These are phyloP conservation scores for Fusarium sacchari DNA, from an alignment of 2,329 filamentous ascomycete species.

Conservation along the genomic window DNA sequence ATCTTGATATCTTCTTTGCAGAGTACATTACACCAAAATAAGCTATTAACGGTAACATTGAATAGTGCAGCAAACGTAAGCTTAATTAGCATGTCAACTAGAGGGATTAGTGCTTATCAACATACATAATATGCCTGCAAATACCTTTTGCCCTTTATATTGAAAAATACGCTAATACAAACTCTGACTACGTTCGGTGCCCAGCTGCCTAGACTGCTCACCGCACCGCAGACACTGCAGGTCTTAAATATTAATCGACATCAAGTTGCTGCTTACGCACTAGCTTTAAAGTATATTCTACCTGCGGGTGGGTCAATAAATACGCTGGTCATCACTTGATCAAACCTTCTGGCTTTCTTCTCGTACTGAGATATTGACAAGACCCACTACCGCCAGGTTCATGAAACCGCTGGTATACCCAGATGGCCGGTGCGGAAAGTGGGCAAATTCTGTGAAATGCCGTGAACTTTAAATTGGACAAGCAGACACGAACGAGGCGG, in stretches of 20 bases:
- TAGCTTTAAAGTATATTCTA: background rate
- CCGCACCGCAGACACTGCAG: background rate
- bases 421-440: background rate
- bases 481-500: background rate
- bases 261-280: background rate
- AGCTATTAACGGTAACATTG: background rate
- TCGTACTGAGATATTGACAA: background rate
- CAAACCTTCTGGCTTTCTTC: background rate
- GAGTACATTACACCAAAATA: background rate
- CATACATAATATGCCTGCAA: background rate
- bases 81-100: too few relatives aligned
- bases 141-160: background rate
- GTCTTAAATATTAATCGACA: background rate
- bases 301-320: background rate
- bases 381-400: background rate
- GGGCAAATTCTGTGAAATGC: background rate
- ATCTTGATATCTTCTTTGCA: background rate
- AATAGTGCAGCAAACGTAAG: background rate
- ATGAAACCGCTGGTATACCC: background rate
- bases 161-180: background rate
- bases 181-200: fast-evolving
- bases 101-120: background rate
- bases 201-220: background rate
- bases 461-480: background rate
- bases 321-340: background rate